A percentile compares a stretch with the other conserved stretches of the same genome.
Evolutionary conservation across 2,329 filamentous ascomycete genomes (phyloP).

Genomic region (Xylariales sp.): DNA sequence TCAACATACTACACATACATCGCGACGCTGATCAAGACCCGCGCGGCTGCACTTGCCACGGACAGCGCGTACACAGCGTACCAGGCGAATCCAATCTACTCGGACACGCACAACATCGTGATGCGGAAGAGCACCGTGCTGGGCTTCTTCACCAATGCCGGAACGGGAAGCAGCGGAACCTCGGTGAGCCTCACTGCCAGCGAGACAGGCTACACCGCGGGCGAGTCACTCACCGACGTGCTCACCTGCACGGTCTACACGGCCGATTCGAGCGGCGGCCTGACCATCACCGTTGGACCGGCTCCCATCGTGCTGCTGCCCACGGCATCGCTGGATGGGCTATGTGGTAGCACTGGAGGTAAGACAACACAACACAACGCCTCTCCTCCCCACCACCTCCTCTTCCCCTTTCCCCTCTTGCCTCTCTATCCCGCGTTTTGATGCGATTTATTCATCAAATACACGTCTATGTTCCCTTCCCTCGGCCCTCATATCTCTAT

Average conservation of each 20-base stretch:
- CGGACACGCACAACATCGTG: constrained; percentile 35
- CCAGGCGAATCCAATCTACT: constrained; percentile 31
- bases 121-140: constrained; percentile 42
- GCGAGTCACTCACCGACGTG: constrained; percentile 32
- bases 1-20: constrained; percentile 41
- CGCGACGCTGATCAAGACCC: constrained; percentile 43
- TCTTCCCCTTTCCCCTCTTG: too few relatives aligned
- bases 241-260: constrained; percentile 37
- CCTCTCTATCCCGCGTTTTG: too few relatives aligned
- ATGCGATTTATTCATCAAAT: too few relatives aligned
- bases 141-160: constrained; percentile 35
- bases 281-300: constrained; percentile 18
- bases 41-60: constrained; percentile 36
- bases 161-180: constrained; percentile 23
- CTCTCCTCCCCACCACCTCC: too few relatives aligned
- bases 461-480: too few relatives aligned
- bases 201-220: constrained; percentile 31
- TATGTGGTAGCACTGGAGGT: neutral
- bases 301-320: neutral
- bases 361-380: neutral
- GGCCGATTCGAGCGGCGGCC: constrained; percentile 34
- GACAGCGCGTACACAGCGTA: constrained; percentile 33
- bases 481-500: too few relatives aligned
- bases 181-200: constrained; percentile 29
- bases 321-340: neutral